Evolutionary conservation across 805 yeast species (phyloP).

Genomic region (Candida silvatica): DNA sequence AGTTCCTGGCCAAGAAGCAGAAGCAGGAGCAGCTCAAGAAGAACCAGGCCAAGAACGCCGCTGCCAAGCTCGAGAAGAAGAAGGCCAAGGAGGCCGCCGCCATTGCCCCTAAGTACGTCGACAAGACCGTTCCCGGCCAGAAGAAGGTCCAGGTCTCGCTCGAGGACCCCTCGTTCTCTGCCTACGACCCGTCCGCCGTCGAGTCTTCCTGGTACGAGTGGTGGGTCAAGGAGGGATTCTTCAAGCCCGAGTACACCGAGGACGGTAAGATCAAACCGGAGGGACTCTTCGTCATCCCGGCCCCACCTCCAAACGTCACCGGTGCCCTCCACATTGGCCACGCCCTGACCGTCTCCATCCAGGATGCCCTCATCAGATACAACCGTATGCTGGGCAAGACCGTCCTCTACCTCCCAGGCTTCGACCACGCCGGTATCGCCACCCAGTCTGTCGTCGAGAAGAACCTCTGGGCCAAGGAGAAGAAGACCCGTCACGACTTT

Average conservation of each 20-base stretch:
- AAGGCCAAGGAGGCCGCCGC: conserved; percentile 64
- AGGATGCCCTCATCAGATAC: conserved; percentile 87
- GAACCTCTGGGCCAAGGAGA: conserved; percentile 81
- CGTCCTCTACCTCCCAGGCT: conserved; percentile 88
- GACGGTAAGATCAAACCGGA: conserved; percentile 73
- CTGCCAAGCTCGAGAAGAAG: conserved; percentile 44
- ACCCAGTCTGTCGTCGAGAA: conserved; percentile 98
- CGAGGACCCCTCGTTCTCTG: conserved; percentile 89
- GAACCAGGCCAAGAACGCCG: conserved; percentile 30
- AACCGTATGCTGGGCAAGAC: conserved; percentile 97
- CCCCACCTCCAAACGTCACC: conserved; percentile 99
- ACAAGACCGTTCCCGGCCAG: conserved; percentile 79
- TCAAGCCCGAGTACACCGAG: conserved; percentile 74
- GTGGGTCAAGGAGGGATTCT: conserved; percentile 89
- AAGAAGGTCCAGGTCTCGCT: conserved; percentile 81
- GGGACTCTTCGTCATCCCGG: conserved; percentile 85
- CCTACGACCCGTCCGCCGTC: conserved; percentile 86
- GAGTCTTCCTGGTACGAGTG: conserved; percentile 97
- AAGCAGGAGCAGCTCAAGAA: conserved; percentile 57
- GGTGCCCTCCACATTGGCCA: conserved; percentile 99
- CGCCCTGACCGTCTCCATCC: conserved; percentile 91
- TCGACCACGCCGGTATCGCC: conserved; percentile 98
- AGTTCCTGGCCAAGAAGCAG: conserved; percentile 72
- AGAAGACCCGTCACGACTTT: conserved; percentile 87
- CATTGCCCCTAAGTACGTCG: conserved; percentile 78